Percentiles rank a stretch among this genome's conserved stretches.
phyloP scores from a whole-genome alignment of 306 rosid genomes.

The Casuarina glauca region DNA sequence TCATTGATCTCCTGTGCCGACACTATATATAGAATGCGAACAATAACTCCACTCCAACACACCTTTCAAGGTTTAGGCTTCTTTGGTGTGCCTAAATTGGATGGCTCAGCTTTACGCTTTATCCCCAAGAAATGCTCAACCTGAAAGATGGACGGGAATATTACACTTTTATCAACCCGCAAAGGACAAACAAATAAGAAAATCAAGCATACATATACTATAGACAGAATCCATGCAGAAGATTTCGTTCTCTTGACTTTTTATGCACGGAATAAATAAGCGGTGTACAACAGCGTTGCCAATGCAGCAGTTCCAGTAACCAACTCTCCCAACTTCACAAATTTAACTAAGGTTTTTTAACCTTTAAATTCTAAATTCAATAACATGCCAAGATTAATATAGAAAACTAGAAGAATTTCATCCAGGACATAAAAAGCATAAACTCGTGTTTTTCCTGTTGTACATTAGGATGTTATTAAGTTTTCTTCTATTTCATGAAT shows the following conservation, averaged over 20 bases:
- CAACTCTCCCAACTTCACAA: neutral
- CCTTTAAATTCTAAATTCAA: neutral
- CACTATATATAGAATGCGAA: neutral
- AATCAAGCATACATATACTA: neutral
- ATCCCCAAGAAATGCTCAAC: constrained; percentile 94
- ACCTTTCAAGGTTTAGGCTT: constrained; percentile 59
- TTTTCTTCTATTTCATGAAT: neutral
- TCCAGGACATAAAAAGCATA: neutral
- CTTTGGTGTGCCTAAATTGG: constrained; percentile 51
- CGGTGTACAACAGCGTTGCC: neutral
- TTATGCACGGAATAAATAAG: neutral
- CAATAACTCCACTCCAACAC: neutral
- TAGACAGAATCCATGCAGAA: neutral
- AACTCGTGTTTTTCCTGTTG: neutral
- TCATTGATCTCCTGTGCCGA: neutral
- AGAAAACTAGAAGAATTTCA: neutral
- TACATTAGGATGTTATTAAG: neutral
- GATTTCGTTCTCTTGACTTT: neutral
- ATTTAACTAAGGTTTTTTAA: neutral
- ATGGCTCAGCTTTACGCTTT: constrained; percentile 74
- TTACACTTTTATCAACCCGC: neutral
- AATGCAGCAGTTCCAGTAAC: neutral
- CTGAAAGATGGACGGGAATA: constrained; percentile 39
- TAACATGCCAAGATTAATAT: neutral
- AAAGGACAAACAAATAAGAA: neutral